These are phyloP conservation scores for Penicillium sp. DNA, from an alignment of 2,329 filamentous ascomycete genomes.

Conservation along the genomic window DNA sequence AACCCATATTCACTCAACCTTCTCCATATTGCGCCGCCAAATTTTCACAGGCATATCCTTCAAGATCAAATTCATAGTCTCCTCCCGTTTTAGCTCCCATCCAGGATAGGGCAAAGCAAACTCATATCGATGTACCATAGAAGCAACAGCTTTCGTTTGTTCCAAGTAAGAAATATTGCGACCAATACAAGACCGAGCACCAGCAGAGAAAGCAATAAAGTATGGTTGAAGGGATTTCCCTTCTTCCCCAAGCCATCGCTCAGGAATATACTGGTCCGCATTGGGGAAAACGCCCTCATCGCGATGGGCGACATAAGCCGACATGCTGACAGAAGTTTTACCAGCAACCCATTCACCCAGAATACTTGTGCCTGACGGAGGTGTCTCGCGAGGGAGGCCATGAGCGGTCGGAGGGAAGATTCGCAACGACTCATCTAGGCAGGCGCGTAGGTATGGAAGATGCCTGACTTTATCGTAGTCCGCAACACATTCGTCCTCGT, in stretches of 20 bases:
- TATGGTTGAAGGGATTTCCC: slow-evolving; percentile 41
- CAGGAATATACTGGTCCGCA: slow-evolving; percentile 40
- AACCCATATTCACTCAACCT: background rate
- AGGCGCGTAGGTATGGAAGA: slow-evolving; percentile 54
- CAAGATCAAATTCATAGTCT: slow-evolving; percentile 34
- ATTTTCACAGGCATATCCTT: slow-evolving; percentile 35
- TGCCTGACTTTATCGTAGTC: slow-evolving; percentile 54
- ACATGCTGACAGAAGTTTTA: slow-evolving; percentile 47
- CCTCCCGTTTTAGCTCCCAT: slow-evolving; percentile 28
- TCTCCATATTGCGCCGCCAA: slow-evolving; percentile 23
- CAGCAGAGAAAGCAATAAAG: slow-evolving; percentile 43
- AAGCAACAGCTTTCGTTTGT: slow-evolving; percentile 39
- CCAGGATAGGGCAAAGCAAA: slow-evolving; percentile 27
- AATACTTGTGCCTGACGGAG: slow-evolving; percentile 46
- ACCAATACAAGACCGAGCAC: slow-evolving; percentile 44
- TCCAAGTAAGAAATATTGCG: slow-evolving; percentile 48
- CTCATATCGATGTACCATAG: slow-evolving; percentile 32
- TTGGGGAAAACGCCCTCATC: slow-evolving; percentile 40
- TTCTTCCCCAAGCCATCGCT: slow-evolving; percentile 45
- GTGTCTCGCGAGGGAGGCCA: slow-evolving; percentile 48
- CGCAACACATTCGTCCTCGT: slow-evolving; percentile 45
- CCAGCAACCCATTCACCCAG: slow-evolving; percentile 49
- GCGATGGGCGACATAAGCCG: slow-evolving; percentile 43
- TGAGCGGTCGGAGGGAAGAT: slow-evolving; percentile 47
- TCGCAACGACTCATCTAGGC: slow-evolving; percentile 52